phyloP scores from a whole-genome alignment of 208 protist species.

The Trypanosoma avium region DNA sequence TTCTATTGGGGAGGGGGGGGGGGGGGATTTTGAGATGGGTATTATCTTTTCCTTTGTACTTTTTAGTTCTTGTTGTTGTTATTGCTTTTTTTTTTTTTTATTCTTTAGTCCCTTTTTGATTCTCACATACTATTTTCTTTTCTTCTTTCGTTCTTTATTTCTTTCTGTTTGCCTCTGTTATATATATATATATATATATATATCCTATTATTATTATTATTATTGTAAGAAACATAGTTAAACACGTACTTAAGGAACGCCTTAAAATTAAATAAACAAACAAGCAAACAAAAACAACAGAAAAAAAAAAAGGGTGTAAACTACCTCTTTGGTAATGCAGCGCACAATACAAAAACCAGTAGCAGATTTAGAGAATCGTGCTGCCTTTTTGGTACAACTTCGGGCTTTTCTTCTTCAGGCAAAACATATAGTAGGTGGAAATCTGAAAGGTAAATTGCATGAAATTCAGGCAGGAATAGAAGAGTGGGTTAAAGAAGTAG shows the following conservation, averaged over 20 bases:
- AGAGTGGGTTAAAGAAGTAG: conserved; percentile 57
- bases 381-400: conserved; percentile 80
- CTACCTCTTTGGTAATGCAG: conserved; percentile 23
- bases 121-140: conserved; percentile 10
- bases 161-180: too few relatives aligned
- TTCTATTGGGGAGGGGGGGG: too few relatives aligned
- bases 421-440: conserved; percentile 35
- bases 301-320: conserved; percentile 2
- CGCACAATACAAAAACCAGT: conserved; percentile 21
- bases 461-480: conserved; percentile 48
- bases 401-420: conserved; percentile 64
- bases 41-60: conserved; percentile 14
- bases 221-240: too few relatives aligned
- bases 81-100: conserved; percentile 27
- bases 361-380: conserved; percentile 68
- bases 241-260: too few relatives aligned
- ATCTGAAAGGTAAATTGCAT: conserved; percentile 48
- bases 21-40: too few relatives aligned
- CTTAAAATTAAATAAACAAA: too few relatives aligned
- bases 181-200: conserved; percentile 21
- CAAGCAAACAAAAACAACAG: too few relatives aligned
- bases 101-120: conserved; percentile 12
- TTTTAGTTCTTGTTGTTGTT: conserved; percentile 2
- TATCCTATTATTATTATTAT: too few relatives aligned
- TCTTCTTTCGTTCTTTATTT: neutral